Evolutionary conservation across 2,329 filamentous ascomycete species (phyloP).

Genomic region (Huntiella decipiens): DNA sequence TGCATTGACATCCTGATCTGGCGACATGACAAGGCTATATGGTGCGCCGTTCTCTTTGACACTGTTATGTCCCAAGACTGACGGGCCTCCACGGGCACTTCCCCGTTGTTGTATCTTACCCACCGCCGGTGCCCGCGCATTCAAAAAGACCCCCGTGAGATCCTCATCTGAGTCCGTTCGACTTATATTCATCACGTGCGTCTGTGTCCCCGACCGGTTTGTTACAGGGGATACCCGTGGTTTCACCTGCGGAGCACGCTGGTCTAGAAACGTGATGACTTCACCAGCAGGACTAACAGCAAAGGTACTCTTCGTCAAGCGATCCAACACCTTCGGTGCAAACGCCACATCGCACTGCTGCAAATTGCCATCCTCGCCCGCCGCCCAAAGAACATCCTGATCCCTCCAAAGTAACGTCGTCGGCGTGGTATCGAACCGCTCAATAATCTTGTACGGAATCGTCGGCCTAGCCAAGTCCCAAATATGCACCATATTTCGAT

Average conservation of each 20-base stretch:
- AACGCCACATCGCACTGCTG: conserved; percentile 47
- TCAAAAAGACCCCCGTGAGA: conserved; percentile 38
- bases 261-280: conserved; percentile 41
- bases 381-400: conserved; percentile 47
- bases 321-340: conserved; percentile 42
- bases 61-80: not conserved
- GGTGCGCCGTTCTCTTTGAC: not conserved
- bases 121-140: conserved; percentile 3
- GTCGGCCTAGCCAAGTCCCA: conserved; percentile 51
- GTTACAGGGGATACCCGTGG: not conserved
- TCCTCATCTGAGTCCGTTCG: conserved; percentile 49
- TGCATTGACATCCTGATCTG: conserved; percentile 24
- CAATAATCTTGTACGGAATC: conserved; percentile 47
- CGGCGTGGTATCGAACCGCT: conserved; percentile 38
- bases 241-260: conserved; percentile 21
- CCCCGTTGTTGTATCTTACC: not conserved
- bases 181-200: conserved; percentile 34
- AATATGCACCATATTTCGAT: conserved; percentile 38
- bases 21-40: conserved; percentile 16
- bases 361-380: conserved; percentile 41
- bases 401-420: conserved; percentile 43
- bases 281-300: conserved; percentile 41
- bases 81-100: not conserved
- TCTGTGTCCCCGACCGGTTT: conserved; percentile 14
- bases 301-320: conserved; percentile 40